Percentiles rank a stretch among this genome's conserved stretches.
Conservation (phyloP, 2,329 filamentous ascomycete genomes). For the Botrytis hyacinthi region DNA sequence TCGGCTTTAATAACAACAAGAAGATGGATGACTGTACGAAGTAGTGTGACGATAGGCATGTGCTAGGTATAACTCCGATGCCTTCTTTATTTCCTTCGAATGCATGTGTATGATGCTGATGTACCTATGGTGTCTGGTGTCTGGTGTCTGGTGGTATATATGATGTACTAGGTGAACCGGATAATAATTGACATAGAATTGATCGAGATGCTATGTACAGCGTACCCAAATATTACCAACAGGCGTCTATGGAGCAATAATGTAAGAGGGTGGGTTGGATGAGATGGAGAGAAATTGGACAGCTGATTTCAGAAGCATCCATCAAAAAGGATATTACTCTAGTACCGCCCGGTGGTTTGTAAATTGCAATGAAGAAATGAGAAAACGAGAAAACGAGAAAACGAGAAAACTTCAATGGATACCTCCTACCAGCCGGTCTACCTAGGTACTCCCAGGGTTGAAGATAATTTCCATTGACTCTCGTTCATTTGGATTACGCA, state of each 20-base stretch:
- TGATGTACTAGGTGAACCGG: not conserved
- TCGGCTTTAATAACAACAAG: not conserved
- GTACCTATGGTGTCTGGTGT: not conserved
- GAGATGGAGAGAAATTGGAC: too few relatives aligned
- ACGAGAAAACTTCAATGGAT: not conserved
- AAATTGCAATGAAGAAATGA: not conserved
- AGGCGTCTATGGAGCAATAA: not conserved
- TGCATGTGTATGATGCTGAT: not conserved
- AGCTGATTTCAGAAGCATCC: not conserved
- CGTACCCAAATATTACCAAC: not conserved
- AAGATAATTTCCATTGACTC: not conserved
- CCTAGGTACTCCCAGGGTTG: not conserved
- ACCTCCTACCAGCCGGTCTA: too few relatives aligned
- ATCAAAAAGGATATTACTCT: not conserved
- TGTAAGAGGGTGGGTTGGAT: too few relatives aligned
- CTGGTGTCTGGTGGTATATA: too few relatives aligned
- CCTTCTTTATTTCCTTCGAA: not conserved
- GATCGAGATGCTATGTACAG: not conserved
- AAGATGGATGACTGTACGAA: not conserved
- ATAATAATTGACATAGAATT: not conserved
- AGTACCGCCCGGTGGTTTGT: too few relatives aligned
- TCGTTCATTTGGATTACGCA: not conserved
- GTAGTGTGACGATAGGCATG: not conserved
- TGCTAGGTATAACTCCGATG: not conserved
- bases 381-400: not conserved